Percentiles rank a stretch among this genome's conserved stretches.
These are phyloP conservation scores for Colletotrichum plurivorum DNA, from an alignment of 2,329 filamentous ascomycete genomes.

Conservation along the genomic window DNA sequence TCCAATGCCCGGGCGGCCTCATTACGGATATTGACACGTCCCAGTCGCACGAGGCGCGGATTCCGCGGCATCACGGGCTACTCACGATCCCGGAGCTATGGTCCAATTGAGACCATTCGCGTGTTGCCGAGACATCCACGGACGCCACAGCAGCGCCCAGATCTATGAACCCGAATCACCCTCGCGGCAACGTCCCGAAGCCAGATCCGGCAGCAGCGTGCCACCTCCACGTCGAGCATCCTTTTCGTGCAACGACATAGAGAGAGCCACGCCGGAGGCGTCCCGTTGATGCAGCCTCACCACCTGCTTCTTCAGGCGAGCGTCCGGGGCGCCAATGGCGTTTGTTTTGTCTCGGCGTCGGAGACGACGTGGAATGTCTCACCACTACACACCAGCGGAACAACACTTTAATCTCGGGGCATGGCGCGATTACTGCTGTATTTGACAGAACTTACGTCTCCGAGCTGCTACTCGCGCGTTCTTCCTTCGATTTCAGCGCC, in stretches of 20 bases:
- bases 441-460: too few species aligned
- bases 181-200: not conserved
- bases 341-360: not conserved
- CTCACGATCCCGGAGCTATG: not conserved
- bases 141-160: too few species aligned
- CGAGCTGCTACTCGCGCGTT: not conserved
- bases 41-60: not conserved
- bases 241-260: not conserved
- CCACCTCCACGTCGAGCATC: not conserved
- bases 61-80: not conserved
- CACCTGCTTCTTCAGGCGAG: not conserved
- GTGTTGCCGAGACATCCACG: not conserved
- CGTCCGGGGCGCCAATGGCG: not conserved
- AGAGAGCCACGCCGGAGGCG: conserved; percentile 19
- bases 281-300: not conserved
- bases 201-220: conserved; percentile 8
- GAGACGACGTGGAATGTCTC: not conserved
- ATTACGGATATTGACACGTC: not conserved
- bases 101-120: not conserved
- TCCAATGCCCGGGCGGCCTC: not conserved
- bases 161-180: not conserved
- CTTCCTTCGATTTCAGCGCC: not conserved
- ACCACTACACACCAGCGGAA: not conserved
- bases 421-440: too few species aligned
- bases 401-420: too few species aligned